A percentile compares a stretch with the other conserved stretches of the same genome.
Evolutionary conservation across 768 basidiomycete species (phyloP).

Genomic region (Boletus insuetus): DNA sequence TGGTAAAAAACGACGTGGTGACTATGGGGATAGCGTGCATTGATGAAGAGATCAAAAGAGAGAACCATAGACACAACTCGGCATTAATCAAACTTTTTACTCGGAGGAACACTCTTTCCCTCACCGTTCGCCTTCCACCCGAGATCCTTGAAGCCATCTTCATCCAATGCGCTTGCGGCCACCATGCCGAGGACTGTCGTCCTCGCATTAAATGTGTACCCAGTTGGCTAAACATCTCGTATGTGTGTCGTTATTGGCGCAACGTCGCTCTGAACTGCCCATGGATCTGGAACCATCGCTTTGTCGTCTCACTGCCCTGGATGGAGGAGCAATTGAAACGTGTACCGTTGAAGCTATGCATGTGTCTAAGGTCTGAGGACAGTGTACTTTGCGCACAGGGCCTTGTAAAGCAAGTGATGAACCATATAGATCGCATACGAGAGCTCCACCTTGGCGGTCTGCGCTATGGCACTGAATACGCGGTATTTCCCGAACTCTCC

Average conservation of each 20-base stretch:
- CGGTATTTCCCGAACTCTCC: not conserved
- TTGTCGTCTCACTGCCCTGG: not conserved
- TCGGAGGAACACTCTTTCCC: not conserved
- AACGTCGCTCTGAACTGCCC: not conserved
- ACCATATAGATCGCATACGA: not conserved
- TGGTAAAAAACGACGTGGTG: no score
- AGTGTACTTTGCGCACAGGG: no score
- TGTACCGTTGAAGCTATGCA: not conserved
- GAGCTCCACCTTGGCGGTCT: not conserved
- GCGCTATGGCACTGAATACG: not conserved
- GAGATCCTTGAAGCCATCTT: not conserved
- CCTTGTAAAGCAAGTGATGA: not conserved
- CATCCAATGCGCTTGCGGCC: not conserved
- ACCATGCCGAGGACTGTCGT: not conserved
- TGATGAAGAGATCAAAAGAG: no score
- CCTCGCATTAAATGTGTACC: not conserved
- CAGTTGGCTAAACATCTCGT: not conserved
- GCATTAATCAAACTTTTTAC: not conserved
- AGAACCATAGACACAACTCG: no score
- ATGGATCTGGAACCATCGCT: not conserved
- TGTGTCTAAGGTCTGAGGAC: no score
- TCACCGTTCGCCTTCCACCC: not conserved
- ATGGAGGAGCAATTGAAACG: not conserved
- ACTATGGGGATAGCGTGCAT: no score
- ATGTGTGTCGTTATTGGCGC: not conserved